phyloP scores from a whole-genome alignment of 1,284 basidiomycete species.

The Heimioporus retisporus region DNA sequence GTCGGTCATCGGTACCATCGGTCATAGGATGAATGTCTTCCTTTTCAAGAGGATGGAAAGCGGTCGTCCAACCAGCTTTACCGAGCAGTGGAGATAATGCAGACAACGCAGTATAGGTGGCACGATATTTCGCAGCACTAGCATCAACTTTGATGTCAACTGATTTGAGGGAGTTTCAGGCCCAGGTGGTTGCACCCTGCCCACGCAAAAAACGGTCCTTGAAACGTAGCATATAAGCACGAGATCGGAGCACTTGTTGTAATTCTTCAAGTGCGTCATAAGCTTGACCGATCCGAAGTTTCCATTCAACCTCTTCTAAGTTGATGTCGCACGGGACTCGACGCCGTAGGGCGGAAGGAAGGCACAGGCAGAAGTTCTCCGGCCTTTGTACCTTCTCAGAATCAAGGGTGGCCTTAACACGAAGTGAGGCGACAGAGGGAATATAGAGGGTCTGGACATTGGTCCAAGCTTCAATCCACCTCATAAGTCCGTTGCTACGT shows the following conservation, averaged over 20 bases:
- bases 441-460: constrained; percentile 21
- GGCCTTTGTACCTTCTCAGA: neutral
- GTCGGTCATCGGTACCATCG: neutral
- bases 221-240: constrained; percentile 11
- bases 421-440: neutral
- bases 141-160: too few relatives aligned
- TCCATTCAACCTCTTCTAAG: constrained; percentile 13
- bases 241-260: constrained; percentile 4
- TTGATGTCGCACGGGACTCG: neutral
- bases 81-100: neutral
- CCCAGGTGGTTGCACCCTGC: constrained; percentile 4
- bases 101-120: neutral
- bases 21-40: constrained; percentile 3
- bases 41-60: neutral
- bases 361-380: neutral
- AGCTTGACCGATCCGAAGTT: constrained; percentile 12
- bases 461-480: constrained; percentile 1
- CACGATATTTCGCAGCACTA: neutral
- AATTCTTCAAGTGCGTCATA: constrained; percentile 13
- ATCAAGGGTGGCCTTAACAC: neutral
- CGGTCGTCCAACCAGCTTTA: neutral
- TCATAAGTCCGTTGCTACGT: constrained; percentile 1
- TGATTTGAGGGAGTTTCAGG: too few relatives aligned
- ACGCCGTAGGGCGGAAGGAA: neutral
- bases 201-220: constrained; percentile 16